These are phyloP conservation scores for Phytophthora niederhauseri DNA, from an alignment of 352 stramenopile genomes.

Conservation along the genomic window DNA sequence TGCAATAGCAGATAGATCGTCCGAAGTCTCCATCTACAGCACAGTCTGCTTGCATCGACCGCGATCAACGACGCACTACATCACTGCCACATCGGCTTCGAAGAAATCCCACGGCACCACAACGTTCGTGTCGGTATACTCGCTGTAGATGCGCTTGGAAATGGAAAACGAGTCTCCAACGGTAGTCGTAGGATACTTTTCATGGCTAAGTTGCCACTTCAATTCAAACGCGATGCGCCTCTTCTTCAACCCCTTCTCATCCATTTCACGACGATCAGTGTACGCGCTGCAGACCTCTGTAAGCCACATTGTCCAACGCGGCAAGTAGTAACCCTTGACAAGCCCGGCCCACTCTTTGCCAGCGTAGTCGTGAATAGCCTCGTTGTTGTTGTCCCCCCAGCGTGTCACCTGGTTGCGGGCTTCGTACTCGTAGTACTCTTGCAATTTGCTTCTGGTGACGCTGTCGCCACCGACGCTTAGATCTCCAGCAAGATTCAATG, in stretches of 20 bases:
- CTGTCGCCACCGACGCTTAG: conserved; percentile 16
- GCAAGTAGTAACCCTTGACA: conserved; percentile 71
- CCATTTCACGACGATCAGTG: conserved; percentile 55
- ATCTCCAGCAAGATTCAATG: conserved; percentile 47
- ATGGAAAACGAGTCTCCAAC: neutral
- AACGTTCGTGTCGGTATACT: neutral
- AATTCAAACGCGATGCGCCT: conserved; percentile 65
- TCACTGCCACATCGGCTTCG: neutral
- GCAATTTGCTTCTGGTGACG: conserved; percentile 26
- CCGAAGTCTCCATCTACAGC: too few species aligned
- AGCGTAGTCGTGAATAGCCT: conserved; percentile 78
- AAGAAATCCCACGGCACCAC: neutral
- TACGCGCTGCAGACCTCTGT: conserved; percentile 70
- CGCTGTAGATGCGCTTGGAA: neutral
- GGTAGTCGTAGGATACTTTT: conserved; percentile 46
- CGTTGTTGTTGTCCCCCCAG: conserved; percentile 77
- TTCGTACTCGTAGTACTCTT: conserved; percentile 80
- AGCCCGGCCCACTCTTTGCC: conserved; percentile 79
- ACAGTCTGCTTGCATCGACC: neutral
- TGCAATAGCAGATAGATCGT: neutral
- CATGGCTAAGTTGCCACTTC: conserved; percentile 67
- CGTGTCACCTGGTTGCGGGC: conserved; percentile 79
- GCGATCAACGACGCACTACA: neutral
- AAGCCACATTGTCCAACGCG: conserved; percentile 80
- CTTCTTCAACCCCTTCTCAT: conserved; percentile 46